Evolutionary conservation across 768 basidiomycete genomes (phyloP).

Genomic region (Heimioporus sp.): DNA sequence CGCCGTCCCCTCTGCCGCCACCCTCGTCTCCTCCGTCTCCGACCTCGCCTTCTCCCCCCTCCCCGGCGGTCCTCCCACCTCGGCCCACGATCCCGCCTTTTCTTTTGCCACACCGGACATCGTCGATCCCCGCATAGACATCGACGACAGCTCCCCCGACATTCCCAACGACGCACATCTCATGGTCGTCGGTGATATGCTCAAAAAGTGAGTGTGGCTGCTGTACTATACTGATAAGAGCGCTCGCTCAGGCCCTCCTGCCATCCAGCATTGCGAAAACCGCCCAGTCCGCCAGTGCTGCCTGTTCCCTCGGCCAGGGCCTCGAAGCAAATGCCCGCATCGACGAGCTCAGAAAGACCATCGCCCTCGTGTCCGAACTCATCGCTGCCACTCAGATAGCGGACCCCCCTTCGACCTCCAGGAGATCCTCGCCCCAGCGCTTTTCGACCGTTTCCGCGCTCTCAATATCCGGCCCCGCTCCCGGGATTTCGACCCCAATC

Average conservation of each 20-base stretch:
- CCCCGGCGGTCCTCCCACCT: neutral
- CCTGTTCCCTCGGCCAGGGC: slow-evolving; percentile 46
- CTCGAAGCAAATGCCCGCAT: slow-evolving; percentile 49
- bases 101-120: slow-evolving; percentile 26
- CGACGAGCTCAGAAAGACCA: slow-evolving; percentile 54
- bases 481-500: slow-evolving; percentile 22
- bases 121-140: slow-evolving; percentile 14
- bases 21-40: slow-evolving; percentile 17
- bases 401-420: slow-evolving; percentile 33
- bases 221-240: neutral
- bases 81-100: slow-evolving; percentile 22
- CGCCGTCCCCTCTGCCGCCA: slow-evolving; percentile 15
- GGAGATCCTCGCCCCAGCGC: slow-evolving; percentile 27
- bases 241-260: slow-evolving; percentile 18
- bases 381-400: slow-evolving; percentile 43
- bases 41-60: slow-evolving; percentile 27
- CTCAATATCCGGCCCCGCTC: slow-evolving; percentile 41
- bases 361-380: slow-evolving; percentile 53
- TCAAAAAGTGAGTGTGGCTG: slow-evolving; percentile 47
- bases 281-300: slow-evolving; percentile 54
- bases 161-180: slow-evolving; percentile 45
- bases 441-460: slow-evolving; percentile 15
- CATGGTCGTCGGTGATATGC: slow-evolving; percentile 46
- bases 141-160: slow-evolving; percentile 28
- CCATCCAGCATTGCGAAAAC: slow-evolving; percentile 56